Evolutionary conservation across 352 stramenopile species (phyloP).

Genomic region (Globisporangium barbulae): DNA sequence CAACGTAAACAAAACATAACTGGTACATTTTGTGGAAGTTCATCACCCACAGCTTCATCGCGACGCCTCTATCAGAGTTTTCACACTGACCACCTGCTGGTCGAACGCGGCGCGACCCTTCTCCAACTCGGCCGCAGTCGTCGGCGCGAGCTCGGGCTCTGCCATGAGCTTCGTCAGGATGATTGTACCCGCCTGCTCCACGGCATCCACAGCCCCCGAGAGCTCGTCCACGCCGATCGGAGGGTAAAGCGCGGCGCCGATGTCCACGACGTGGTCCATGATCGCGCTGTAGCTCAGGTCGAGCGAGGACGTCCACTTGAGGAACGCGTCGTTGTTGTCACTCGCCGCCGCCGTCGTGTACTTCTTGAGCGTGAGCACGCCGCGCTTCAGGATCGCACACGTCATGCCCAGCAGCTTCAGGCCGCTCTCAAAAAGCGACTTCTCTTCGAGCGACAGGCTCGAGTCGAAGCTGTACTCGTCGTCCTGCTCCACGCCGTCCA

Average conservation of each 20-base stretch:
- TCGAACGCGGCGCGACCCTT: conserved; percentile 51
- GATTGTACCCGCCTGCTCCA: conserved; percentile 30
- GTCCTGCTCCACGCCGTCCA: conserved; percentile 52
- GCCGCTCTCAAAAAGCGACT: conserved; percentile 56
- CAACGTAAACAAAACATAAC: background rate
- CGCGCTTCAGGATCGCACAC: conserved; percentile 72
- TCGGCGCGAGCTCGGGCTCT: conserved; percentile 42
- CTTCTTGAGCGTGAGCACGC: conserved; percentile 78
- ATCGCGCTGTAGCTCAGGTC: conserved; percentile 60
- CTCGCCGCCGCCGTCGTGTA: conserved; percentile 29
- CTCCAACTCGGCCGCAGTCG: conserved; percentile 33
- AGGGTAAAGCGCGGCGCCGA: conserved; percentile 78
- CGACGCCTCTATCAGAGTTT: conserved; percentile 51
- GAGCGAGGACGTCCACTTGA: conserved; percentile 67
- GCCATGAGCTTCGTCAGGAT: conserved; percentile 49
- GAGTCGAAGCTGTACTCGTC: conserved; percentile 80
- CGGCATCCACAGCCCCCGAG: conserved; percentile 26
- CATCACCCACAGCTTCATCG: conserved; percentile 23
- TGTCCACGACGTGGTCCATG: conserved; percentile 72
- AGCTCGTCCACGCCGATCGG: conserved; percentile 69
- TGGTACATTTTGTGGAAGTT: background rate
- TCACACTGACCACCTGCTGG: conserved; percentile 52
- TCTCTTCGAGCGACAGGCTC: conserved; percentile 63
- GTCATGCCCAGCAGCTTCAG: conserved; percentile 75
- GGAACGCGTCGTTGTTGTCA: conserved; percentile 52